Conservation (phyloP, 2,329 filamentous ascomycete species). For the Penicillium expansum region DNA sequence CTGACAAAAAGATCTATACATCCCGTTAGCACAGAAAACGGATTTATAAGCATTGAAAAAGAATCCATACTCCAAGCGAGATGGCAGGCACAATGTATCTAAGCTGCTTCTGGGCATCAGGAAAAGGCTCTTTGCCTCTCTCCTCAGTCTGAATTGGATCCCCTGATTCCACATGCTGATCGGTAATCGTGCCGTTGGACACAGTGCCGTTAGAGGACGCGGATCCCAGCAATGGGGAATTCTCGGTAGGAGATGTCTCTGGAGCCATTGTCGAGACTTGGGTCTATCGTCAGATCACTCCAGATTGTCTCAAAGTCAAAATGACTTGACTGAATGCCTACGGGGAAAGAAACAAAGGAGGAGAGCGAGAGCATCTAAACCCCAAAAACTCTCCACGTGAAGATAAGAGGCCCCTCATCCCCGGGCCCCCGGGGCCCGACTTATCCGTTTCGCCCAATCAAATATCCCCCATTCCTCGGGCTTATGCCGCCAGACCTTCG, state of each 20-base stretch:
- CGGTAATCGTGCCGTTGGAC: constrained; percentile 25
- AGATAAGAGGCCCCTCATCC: neutral
- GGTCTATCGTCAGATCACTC: neutral
- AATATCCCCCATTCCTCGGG: neutral
- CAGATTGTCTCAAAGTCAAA: neutral
- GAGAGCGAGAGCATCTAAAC: neutral
- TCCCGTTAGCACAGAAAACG: neutral
- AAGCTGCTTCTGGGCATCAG: constrained; percentile 51
- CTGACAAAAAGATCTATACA: constrained; percentile 65
- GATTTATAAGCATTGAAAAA: constrained; percentile 9
- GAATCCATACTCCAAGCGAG: constrained; percentile 56
- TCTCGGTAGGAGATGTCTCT: constrained; percentile 36
- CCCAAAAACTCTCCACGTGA: neutral
- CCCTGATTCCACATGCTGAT: constrained; percentile 24
- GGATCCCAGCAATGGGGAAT: constrained; percentile 46
- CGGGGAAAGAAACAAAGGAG: neutral
- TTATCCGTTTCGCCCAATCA: constrained; percentile 8
- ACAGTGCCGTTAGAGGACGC: constrained; percentile 27
- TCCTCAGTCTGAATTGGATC: constrained; percentile 11
- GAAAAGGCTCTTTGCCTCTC: constrained; percentile 32
- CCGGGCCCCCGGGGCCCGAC: neutral
- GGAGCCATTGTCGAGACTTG: constrained; percentile 23
- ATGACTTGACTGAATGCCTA: neutral
- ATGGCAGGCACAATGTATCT: constrained; percentile 61
- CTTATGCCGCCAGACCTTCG: neutral